Evolutionary conservation across 805 yeast genomes (phyloP), one percentile per base, ranked within the genome.

Genomic region (Saturnispora serradocipensis): DNA sequence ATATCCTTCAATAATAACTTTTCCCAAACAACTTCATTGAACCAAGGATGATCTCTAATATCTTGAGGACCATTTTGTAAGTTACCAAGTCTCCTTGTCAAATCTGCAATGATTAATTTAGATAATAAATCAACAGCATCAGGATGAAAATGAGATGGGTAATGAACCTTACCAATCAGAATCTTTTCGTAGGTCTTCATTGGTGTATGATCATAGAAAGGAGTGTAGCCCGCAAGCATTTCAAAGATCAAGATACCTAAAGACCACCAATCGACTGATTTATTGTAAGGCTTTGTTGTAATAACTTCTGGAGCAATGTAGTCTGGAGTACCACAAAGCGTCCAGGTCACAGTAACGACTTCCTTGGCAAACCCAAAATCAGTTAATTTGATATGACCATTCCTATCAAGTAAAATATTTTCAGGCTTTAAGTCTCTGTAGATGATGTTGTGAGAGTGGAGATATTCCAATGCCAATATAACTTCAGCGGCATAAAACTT

Each of bases 251-350:
- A 69, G 20, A 79, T 77, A 28, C 84, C 84, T 56, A 79, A 73
- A 2, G 81, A 76, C 84, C 84, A 79, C 83, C 83, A 79, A 63
- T 79, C 84, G 24, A 79, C 83, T 2, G 81, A 74, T 59, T 78
- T 78, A 63, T 79, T 79, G 64, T 79, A 79, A 2, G 84, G 82
- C 58, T 78, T 76, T 10, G 81, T 77, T 3, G 84, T 78, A 25
- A 79, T 79, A n/a, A 79, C 83, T 59, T 79, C 84, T 4, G 84
- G 84, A 0, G 84, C 84, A 50, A 79, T 79, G 61, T 79, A 79
- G 64, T 79, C 84, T 0, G 84, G 84, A 1, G 84, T 79, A 46
- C 84, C 84, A 65, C 84, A 79, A 54, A 79, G 72, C 1, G 84
- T 79, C 70, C 77, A 79, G 6, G 84, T 79, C 18, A 77, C 81